phyloP scores from a whole-genome alignment of 2,329 filamentous ascomycete genomes.

The Colletotrichum sp. region DNA sequence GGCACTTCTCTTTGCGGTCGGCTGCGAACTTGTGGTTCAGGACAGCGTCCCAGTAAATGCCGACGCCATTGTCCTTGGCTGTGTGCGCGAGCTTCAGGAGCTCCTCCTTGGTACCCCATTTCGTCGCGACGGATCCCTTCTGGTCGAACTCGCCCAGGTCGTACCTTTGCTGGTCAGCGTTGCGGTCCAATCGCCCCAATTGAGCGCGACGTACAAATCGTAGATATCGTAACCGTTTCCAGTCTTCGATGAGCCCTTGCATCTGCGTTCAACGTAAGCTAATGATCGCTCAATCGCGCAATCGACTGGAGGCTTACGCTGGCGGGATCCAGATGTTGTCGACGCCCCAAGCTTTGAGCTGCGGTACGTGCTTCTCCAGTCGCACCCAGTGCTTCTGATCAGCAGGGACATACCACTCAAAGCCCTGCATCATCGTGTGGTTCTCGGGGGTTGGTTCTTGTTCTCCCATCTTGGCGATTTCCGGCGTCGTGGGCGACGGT shows the following conservation, averaged over 20 bases:
- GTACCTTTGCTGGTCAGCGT: constrained; percentile 33
- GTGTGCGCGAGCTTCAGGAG: constrained; percentile 57
- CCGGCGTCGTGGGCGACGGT: neutral
- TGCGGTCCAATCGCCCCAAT: neutral
- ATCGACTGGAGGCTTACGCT: constrained; percentile 36
- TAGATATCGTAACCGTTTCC: constrained; percentile 76
- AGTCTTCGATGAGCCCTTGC: constrained; percentile 67
- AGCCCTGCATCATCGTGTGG: constrained; percentile 70
- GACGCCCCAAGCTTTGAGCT: constrained; percentile 66
- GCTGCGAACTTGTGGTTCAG: constrained; percentile 79
- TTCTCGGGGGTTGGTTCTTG: constrained; percentile 43
- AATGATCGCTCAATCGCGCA: neutral
- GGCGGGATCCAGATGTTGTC: constrained; percentile 74
- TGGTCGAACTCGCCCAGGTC: constrained; percentile 78
- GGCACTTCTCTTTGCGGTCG: constrained; percentile 67
- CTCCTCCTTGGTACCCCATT: constrained; percentile 73
- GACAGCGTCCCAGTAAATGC: constrained; percentile 75
- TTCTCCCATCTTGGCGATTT: constrained; percentile 8
- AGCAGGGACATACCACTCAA: constrained; percentile 76
- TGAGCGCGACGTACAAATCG: constrained; percentile 53
- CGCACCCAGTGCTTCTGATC: constrained; percentile 69
- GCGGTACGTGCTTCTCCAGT: constrained; percentile 58
- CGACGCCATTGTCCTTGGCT: constrained; percentile 61
- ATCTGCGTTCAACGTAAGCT: constrained; percentile 33
- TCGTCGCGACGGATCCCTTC: constrained; percentile 67